Base-by-base conservation (phyloP, 1,284 basidiomycete genomes). In the Leccinum angustisporum region DNA sequence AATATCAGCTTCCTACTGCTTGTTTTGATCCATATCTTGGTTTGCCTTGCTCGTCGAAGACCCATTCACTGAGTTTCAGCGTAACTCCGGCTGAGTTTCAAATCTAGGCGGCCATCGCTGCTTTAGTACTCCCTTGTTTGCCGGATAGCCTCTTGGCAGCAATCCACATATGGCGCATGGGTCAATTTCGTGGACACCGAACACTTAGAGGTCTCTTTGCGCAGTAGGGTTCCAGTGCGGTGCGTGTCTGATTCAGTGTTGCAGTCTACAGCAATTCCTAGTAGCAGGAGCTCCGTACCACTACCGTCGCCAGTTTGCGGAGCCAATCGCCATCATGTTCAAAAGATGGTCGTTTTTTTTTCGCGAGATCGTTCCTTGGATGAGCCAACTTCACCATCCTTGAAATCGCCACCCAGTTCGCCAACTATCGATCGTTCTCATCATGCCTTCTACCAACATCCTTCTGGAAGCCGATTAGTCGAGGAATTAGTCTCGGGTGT, bases 401-500 rank as follows among this genome's bases (percentile, higher is more conserved):
- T 61, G 27, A 53, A 62, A 21, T 70, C 71, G 1, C 54, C 69
- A 11, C 63, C 68, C n/a, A 59, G 40, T 40, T 69, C 72, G 4
- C 63, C 64, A 1, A 62, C 63, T 21, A 30, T 27, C 16, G 18
- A 34, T 31, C 61, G 33, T 10, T 4, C 4, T 4, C 53, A 36
- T 31, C 46, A 21, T 25, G 0, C 36, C 5, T 61, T 62, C 5
- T 65, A 68, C 43, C 72, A 64, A 14, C 65, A 68, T 30, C 57
- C 65, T 30, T 66, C 67, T 13, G 74, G 71, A 14, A 73, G 72
- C 56, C 70, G 71, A 27, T 75, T 76, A 56, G 66, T 60, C 18
- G 74, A 73, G 21, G 72, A 68, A 1, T 38, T 63, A 1, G 58
- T 67, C 18, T 73, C 72, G 3, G 73, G 62, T 1, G 59, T 75